Evolutionary conservation across 2,329 filamentous ascomycete species (phyloP), one percentile per base, ranked within the genome.

Genomic region (Apiospora saccharicola): DNA sequence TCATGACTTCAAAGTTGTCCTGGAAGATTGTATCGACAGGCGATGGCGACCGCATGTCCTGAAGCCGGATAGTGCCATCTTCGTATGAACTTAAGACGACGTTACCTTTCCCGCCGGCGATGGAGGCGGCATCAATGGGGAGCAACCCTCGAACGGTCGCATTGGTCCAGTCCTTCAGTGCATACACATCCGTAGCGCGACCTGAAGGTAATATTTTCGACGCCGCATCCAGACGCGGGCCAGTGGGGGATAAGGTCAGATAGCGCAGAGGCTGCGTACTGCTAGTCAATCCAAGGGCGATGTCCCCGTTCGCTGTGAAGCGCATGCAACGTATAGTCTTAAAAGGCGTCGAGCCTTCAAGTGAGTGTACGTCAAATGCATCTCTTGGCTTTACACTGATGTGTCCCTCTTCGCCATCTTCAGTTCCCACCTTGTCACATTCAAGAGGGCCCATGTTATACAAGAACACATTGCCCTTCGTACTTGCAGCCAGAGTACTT

Each of bases 11-110:
- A 73, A 88, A 86, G 71, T 86, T 85, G 75, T 90, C 87, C 49
- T 87, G 85, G 76, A 88, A 90, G 10, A 88, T 76, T 12, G 82
- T 81, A 71, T 88, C 87, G 43, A 84, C 80, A 1, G 82, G 73
- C 0, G 83, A 86, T 0, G 86, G 83, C 0, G 86, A 86, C 16
- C 88, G 85, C 1, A 88, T 76, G 73, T 90, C 88, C 72, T 85
- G 82, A 1, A 89, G 84, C 77, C 85, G 82, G 70, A 85, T 83
- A 0, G 85, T 87, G 12, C 87, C 87, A 71, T 89, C 87, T 61
- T 86, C 84, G 87, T 88, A 90, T 4, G 86, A 83, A 71, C 84
- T 87, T 16, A 90, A 81, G 8, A 89, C 76, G 1, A 88, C 78
- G 30, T 81, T 84, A 1, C 81, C 80, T 26, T 80, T 80, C 0